These are phyloP conservation scores for Candida coquimbonensis DNA, from an alignment of 805 yeast species.

Conservation along the genomic window DNA sequence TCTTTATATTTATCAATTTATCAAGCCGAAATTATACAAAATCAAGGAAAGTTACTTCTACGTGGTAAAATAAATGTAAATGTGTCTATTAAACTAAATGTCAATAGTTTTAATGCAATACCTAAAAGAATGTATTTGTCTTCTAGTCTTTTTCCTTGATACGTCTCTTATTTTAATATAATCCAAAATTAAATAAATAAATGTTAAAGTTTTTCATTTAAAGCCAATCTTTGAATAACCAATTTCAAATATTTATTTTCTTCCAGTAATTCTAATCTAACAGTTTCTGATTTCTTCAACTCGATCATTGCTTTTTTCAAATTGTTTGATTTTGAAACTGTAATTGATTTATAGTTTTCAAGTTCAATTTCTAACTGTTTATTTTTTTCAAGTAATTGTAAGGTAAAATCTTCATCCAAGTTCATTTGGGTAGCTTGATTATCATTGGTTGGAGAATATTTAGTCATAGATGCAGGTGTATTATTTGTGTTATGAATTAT, in stretches of 20 bases:
- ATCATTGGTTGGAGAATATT: background rate
- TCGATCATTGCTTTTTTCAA: slow-evolving; percentile 26
- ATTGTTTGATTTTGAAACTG: slow-evolving; percentile 26
- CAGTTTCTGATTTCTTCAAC: slow-evolving; percentile 30
- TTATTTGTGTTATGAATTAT: background rate
- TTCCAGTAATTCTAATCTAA: slow-evolving; percentile 28
- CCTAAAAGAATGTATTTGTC: no score
- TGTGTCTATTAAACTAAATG: no score
- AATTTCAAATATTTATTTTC: slow-evolving; percentile 32
- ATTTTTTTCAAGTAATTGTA: slow-evolving; percentile 1
- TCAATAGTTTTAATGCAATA: no score
- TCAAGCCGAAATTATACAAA: no score
- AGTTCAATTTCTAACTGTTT: slow-evolving; percentile 1
- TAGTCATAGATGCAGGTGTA: background rate
- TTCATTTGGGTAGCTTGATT: no score
- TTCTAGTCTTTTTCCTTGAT: background rate
- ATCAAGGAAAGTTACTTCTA: no score
- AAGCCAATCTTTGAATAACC: slow-evolving; percentile 17
- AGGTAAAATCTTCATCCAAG: no score
- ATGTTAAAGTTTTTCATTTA: slow-evolving; percentile 8
- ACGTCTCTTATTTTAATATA: no score
- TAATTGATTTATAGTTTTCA: slow-evolving; percentile 26
- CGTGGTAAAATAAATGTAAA: no score
- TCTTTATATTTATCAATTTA: no score
- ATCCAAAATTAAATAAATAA: no score